Evolutionary conservation across 2,329 filamentous ascomycete species (phyloP).

Genomic region (Ceratocystis eucalypticola): DNA sequence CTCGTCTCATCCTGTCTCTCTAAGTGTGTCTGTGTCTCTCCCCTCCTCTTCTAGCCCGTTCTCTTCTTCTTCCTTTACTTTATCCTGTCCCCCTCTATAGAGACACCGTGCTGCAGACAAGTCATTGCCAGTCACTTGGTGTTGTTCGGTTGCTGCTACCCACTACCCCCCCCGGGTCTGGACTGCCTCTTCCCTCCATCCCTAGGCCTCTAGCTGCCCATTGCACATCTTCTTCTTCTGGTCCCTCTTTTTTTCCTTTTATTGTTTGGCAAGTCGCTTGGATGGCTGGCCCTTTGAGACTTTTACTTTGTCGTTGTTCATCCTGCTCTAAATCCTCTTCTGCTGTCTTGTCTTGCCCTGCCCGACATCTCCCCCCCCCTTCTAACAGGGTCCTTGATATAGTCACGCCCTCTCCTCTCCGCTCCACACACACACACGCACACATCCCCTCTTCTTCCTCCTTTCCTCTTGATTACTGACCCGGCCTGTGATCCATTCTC

Average conservation of each 20-base stretch:
- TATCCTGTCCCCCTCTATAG: not conserved
- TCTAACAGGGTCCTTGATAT: not conserved
- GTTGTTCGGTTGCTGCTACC: too few species aligned
- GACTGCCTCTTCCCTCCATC: not conserved
- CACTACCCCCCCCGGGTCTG: not conserved
- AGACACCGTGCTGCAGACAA: too few species aligned
- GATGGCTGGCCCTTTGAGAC: not conserved
- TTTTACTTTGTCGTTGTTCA: not conserved
- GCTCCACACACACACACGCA: not conserved
- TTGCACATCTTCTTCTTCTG: not conserved
- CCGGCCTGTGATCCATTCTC: not conserved
- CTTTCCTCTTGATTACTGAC: not conserved
- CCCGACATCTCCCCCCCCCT: not conserved
- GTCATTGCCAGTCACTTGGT: too few species aligned
- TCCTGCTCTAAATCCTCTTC: not conserved
- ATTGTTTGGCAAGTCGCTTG: not conserved
- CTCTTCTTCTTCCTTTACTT: not conserved
- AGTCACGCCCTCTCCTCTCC: not conserved
- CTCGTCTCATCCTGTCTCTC: not conserved
- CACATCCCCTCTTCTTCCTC: not conserved
- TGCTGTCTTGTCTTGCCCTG: not conserved
- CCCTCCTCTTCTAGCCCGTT: not conserved
- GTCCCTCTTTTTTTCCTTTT: not conserved
- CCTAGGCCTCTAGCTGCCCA: not conserved
- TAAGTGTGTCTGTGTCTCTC: not conserved